Percentiles rank a stretch among this genome's conserved stretches.
These are phyloP conservation scores for Mucor ambiguus DNA, from an alignment of 371 early-diverging fungal genomes.

Conservation along the genomic window DNA sequence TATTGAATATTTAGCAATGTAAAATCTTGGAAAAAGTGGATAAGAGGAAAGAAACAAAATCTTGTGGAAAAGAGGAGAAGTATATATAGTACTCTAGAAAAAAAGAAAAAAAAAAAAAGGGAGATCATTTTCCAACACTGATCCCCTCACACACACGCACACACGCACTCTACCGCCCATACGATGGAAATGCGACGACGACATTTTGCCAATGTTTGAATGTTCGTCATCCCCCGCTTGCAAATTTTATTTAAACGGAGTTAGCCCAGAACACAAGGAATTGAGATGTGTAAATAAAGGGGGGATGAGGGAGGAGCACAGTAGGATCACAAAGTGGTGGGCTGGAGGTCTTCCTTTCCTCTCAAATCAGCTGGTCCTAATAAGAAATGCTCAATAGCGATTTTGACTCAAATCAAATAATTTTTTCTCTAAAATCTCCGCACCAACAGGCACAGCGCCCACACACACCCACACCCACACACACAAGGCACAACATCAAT, in stretches of 20 bases:
- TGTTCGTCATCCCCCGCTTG: neutral
- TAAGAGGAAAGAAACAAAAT: constrained; percentile 5
- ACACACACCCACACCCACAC: too few species aligned
- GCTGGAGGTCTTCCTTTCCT: neutral
- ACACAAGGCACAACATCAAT: neutral
- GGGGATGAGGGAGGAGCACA: neutral
- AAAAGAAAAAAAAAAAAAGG: too few species aligned
- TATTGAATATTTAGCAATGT: neutral
- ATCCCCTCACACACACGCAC: neutral
- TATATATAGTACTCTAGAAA: neutral
- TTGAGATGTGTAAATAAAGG: constrained; percentile 2
- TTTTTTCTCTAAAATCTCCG: neutral
- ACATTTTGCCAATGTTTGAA: constrained; percentile 1
- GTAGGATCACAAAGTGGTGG: too few species aligned
- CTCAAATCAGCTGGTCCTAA: constrained; percentile 1
- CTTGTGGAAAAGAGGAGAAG: neutral
- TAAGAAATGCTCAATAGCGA: neutral
- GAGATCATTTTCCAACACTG: neutral
- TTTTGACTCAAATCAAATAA: constrained; percentile 1
- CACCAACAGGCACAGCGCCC: neutral
- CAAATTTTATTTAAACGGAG: constrained; percentile 5
- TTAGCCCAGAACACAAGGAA: constrained; percentile 5
- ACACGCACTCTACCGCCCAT: neutral
- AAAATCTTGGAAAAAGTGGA: constrained; percentile 3
- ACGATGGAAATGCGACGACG: neutral